Base-by-base conservation (phyloP, 352 stramenopile genomes). In the Globisporangium polare region DNA sequence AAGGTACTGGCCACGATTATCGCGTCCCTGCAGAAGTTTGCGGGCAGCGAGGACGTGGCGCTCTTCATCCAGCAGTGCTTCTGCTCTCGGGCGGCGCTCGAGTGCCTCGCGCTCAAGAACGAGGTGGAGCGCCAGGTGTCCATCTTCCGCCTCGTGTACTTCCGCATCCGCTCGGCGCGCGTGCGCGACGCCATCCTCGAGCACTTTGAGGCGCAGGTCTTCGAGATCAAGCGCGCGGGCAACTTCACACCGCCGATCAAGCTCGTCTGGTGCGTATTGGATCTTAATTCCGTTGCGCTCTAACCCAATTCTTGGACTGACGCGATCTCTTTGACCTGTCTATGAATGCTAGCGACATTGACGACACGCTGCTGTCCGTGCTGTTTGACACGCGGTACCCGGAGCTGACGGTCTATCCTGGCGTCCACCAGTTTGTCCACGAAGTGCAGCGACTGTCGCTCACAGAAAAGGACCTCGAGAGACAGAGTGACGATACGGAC, bases 381-480 rank as follows among this genome's bases (percentile, higher is more conserved):
- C 71, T 94, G 12, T 94, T 94, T 43, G 84, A 94, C 62, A 86
- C 73, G 47, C 77, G 84, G 42, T 94, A 94, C 58, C 84, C 84
- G 22, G 80, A 92, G 52, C 69, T 94, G 33, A 92, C 84, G 12
- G 82, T 94, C 4, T 94, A 94, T 46, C 84, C 84, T 8, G 84
- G 84, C 54, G 82, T 91, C 15, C 81, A 91, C 68, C 84, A 93
- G 74, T 93, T 93, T 33, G 80, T 88, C 13, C 73, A 91, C 26
- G 84, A 93, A 61, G 64, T 93, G 13, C 70, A 89, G 62, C 74
- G 75, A 2, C 63, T 75, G 35, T 77, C 68, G 22, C 64, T 65
- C 26, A 58, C 65, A 3, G 42, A 72, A 6, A 62, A 67, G 26
- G 55, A 57, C 17, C 61, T 68, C 45, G 68, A 67, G 15, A 67